A percentile compares a stretch with the other conserved stretches of the same genome.
These are phyloP conservation scores for Chaetomium globosum DNA, from an alignment of 2,329 filamentous ascomycete genomes.

Conservation along the genomic window DNA sequence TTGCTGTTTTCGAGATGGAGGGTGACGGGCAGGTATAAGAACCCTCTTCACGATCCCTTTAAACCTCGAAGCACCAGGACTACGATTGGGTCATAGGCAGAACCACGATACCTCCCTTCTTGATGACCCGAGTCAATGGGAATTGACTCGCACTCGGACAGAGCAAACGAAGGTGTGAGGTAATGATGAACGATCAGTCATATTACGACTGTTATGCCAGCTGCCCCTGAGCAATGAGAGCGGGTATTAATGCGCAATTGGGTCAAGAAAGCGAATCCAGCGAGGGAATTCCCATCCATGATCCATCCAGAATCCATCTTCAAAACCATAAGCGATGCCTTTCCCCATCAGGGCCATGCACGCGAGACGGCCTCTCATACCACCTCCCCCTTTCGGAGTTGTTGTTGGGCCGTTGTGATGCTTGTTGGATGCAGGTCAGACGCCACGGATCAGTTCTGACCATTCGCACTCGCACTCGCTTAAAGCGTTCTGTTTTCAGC, in stretches of 20 bases:
- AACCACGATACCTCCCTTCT: not conserved
- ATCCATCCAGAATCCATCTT: not conserved
- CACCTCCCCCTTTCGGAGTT: not conserved
- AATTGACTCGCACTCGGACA: not conserved
- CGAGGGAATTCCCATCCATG: not conserved
- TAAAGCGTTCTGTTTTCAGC: constrained; percentile 5
- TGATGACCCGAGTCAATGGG: not conserved
- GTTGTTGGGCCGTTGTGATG: constrained; percentile 1
- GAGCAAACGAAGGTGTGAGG: not conserved
- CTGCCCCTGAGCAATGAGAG: not conserved
- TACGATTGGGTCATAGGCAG: not conserved
- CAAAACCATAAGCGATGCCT: not conserved
- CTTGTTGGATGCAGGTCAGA: constrained; percentile 3
- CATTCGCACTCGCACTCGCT: constrained; percentile 23
- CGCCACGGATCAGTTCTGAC: not conserved
- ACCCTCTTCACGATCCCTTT: not conserved
- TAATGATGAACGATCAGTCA: not conserved
- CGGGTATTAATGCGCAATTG: not conserved
- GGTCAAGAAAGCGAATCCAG: not conserved
- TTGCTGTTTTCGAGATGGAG: not conserved
- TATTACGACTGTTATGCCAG: not conserved
- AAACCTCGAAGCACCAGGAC: not conserved
- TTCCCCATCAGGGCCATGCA: not conserved
- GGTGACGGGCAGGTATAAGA: not conserved
- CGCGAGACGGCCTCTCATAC: not conserved